Base-by-base conservation (phyloP, 805 yeast species). In the Kuraishia molischiana region DNA sequence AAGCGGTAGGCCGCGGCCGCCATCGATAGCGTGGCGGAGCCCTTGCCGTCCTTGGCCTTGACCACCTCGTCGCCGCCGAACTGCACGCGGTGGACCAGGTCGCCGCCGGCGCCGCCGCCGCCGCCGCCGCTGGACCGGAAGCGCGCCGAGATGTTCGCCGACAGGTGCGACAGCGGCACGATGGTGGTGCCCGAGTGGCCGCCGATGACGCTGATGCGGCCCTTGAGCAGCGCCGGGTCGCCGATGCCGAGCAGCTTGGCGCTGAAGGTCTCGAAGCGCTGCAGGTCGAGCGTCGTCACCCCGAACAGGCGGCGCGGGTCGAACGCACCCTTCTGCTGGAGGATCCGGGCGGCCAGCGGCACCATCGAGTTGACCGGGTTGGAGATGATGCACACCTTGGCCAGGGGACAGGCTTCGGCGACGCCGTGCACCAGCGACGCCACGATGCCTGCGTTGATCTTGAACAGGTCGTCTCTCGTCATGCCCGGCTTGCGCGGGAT, bases 21-120 rank as follows among this genome's bases (percentile, higher is more conserved):
- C 97, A 89, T 90, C 22, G 95, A 84, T 48, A 89, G 70, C 28
- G 97, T 89, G 40, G 97, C 97, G 35, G 95, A 85, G 30, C 97
- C 97, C 37, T 79, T 79, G 46, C 97, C 97, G 51, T 85, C 81
- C 68, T 89, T 89, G 40, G 97, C 97, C 66, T 83, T 70, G 46
- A 89, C 97, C 35, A 89, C 95, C 63, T 90, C 97, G 58, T 89
- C 97, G 56, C 97, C 97, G 36, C 60, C 62, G 51, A 46, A 41
- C 34, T 46, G 49, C 13, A 46, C 47, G 58, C 64, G 59, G 58
- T 66, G 57, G 50, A 67, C 59, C 51, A 65, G 62, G 35, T 49
- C 49, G 28, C 19, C 13, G 21, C 14, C 18, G 10, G 10, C 29
- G 4, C n/a, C 4, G 20, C 10, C 26, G 15, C 17, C 24, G 24